Conservation (phyloP, 2,329 filamentous ascomycete species). For the Blumeriella jaapii region DNA sequence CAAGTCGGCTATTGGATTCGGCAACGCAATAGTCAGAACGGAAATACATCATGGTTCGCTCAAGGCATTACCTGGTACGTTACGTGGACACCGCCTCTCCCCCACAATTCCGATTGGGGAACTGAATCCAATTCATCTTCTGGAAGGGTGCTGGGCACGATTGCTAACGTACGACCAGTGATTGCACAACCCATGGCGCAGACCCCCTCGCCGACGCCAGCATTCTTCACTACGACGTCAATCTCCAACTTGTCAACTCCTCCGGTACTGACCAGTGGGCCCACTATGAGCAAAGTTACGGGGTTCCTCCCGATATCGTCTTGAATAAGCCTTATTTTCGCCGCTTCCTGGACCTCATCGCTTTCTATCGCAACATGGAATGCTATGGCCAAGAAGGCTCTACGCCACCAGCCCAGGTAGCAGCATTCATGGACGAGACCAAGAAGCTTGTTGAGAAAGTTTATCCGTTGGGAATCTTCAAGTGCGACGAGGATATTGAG, state of each 20-base stretch:
- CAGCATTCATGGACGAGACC: neutral
- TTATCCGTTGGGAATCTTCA: neutral
- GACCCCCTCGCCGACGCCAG: conserved; percentile 3
- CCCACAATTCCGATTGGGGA: neutral
- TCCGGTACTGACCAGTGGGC: neutral
- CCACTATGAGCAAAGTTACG: conserved; percentile 1
- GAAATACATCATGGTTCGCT: neutral
- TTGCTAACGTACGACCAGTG: neutral
- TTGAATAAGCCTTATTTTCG: neutral
- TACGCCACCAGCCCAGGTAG: neutral
- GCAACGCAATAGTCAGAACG: conserved; percentile 1
- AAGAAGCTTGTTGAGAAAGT: neutral
- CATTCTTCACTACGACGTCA: neutral
- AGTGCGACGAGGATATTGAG: conserved; percentile 1
- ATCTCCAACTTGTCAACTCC: neutral
- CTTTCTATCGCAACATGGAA: conserved; percentile 1
- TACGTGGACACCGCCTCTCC: neutral
- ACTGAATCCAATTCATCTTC: neutral
- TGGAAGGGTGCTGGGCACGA: no score
- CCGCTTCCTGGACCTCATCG: neutral
- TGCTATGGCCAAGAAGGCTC: conserved; percentile 1
- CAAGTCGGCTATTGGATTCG: conserved; percentile 2
- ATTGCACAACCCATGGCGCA: conserved; percentile 1
- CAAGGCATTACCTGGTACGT: neutral
- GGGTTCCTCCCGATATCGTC: neutral